Evolutionary conservation across 306 rosid genomes (phyloP), one percentile per base, ranked within the genome.

Genomic region (Neltuma alba): DNA sequence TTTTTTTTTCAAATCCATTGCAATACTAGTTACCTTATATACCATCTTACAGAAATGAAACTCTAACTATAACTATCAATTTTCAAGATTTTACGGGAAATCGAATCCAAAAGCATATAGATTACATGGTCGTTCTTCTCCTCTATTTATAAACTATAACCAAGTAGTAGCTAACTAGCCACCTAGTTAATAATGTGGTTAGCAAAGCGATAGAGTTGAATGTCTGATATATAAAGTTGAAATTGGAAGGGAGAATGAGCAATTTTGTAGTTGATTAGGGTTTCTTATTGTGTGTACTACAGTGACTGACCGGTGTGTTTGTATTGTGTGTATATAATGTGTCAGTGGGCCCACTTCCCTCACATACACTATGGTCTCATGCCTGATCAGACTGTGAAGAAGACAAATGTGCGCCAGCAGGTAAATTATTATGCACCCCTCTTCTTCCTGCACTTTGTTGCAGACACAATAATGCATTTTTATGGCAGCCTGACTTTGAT

Each of bases 271-370:
- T 79, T 79, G 12, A 85, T 45, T 82, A 62, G 83, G 81, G 76
- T n/a, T 31, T 30, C 41, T 16, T 62, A 5, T 62, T 31, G 2
- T 66, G 65, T 81, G 27, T 20, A 20, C 55, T 16, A n/a, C n/a
- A n/a, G 57, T 52, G 61, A 54, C 28, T 28, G 47, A 66, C 20
- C 18, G 31, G 14, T 58, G 45, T 66, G 30, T 66, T 37, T n/a
- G 27, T 65, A 18, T 37, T 31, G 23, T 66, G 12, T 54, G 27
- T n/a, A 1, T n/a, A 3, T 45, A 47, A 11, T 55, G 54, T 89
- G 78, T 73, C 87, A 94, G 99, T 95, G 99, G 99, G 99, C 99
- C 83, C 98, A 95, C 84, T 95, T 91, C 79, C 99, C 99, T 60
- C 98, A 95, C 91, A 95, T 95, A 80, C 97, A 91, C 82, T 93